Evolutionary conservation across 2,329 filamentous ascomycete species (phyloP), one percentile per base, ranked within the genome.

Genomic region (Colletotrichum nymphaeae): DNA sequence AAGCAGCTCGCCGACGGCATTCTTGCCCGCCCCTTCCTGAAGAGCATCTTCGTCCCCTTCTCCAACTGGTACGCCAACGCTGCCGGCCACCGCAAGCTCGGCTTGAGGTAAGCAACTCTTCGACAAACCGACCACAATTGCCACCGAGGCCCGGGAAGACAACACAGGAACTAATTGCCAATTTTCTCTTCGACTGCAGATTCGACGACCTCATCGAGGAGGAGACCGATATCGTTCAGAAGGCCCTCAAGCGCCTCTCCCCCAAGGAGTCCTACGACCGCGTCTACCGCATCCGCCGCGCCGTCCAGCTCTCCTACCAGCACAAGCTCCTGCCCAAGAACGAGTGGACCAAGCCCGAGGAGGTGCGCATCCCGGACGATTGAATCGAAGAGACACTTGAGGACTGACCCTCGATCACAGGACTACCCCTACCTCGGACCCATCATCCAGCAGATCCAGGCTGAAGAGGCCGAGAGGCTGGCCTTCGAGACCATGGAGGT

Each of bases 171-270:
- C 63, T 71, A 46, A 67, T 64, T 46, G 24, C 24, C 42, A 16
- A 9, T 24, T 11, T 32, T 37, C 22, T 14, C 16, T 19, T 26
- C 52, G 22, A 6, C 32, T 63, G 69, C 83, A 98, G 97, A 86
- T 92, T 93, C 89, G 97, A 99, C 86, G 97, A 99, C 84, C 87
- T 99, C 83, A 94, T 98, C 83, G 91, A 94, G 83, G 97, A 99
- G 86, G 97, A 99, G 88, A 93, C 90, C 88, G 94, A 97, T 80
- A 86, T 89, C 72, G 95, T 98, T 80, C 93, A 97, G 85, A 90
- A 93, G 79, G 97, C 97, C 76, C 90, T 99, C 81, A 94, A 94
- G 90, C 95, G 97, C 83, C 93, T 99, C 75, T 91, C 94, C 72
- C 90, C 94, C 80, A 94, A 97, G 89, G 94, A 97, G 83, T 90